A percentile compares a stretch with the other conserved stretches of the same genome.
phyloP scores from a whole-genome alignment of 1,284 basidiomycete genomes.

The Spongispora temasekensis region DNA sequence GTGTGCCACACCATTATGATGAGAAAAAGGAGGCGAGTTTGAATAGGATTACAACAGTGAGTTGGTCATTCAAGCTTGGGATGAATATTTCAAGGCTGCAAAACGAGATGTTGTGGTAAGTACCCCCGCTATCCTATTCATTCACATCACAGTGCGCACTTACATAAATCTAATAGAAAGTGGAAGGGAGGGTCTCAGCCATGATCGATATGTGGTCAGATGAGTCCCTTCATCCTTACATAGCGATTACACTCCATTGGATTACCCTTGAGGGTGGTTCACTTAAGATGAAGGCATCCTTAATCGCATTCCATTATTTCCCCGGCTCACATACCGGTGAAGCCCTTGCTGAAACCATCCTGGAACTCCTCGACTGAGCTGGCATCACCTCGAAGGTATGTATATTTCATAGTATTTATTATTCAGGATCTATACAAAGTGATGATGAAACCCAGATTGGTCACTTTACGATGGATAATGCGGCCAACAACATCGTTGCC shows the following conservation, averaged over 20 bases:
- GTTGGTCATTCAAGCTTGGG: neutral
- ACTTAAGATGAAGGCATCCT: neutral
- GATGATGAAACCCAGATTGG: neutral
- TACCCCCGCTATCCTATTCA: neutral
- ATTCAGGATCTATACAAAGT: neutral
- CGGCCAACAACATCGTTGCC: neutral
- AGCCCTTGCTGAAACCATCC: neutral
- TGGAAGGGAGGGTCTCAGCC: neutral
- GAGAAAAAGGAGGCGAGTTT: too few relatives aligned
- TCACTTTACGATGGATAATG: constrained; percentile 4
- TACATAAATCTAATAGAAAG: neutral
- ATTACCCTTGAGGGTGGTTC: neutral
- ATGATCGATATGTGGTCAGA: constrained; percentile 6
- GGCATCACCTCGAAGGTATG: neutral
- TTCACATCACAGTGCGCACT: neutral
- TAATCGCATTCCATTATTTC: neutral
- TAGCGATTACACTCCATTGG: constrained; percentile 2
- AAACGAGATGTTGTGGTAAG: neutral
- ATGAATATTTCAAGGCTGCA: neutral
- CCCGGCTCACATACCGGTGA: neutral
- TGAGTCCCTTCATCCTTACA: neutral
- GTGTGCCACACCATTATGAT: too few relatives aligned
- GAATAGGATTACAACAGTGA: too few relatives aligned
- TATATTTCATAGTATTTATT: too few relatives aligned
- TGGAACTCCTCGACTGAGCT: neutral